These are phyloP conservation scores for Pichia pseudocactophila DNA, from an alignment of 805 yeast species.

Conservation along the genomic window DNA sequence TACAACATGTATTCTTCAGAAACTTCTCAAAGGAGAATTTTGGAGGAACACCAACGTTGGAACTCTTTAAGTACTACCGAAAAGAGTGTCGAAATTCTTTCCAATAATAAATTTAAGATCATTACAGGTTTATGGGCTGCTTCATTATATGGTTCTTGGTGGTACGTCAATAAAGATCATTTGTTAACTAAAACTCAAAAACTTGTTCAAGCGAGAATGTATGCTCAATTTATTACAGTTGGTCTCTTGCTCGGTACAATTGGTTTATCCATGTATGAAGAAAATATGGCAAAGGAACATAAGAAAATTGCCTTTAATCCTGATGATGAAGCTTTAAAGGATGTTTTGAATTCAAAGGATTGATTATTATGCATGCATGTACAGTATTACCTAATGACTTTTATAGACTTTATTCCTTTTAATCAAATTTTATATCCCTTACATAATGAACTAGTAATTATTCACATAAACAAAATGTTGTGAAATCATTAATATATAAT, in stretches of 20 bases:
- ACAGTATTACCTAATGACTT: not conserved
- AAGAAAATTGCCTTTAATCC: conserved; percentile 7
- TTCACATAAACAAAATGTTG: too few species aligned
- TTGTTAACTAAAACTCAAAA: conserved; percentile 70
- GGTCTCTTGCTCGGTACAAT: conserved; percentile 60
- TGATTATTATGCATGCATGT: not conserved
- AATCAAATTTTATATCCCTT: too few species aligned
- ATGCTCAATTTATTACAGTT: conserved; percentile 78
- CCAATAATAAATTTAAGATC: conserved; percentile 54
- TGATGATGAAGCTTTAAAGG: conserved; percentile 11
- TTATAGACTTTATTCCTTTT: too few species aligned
- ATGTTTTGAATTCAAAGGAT: conserved; percentile 10
- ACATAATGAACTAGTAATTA: too few species aligned
- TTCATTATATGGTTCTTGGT: conserved; percentile 75
- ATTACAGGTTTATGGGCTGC: conserved; percentile 74
- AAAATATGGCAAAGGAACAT: conserved; percentile 25
- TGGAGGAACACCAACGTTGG: conserved; percentile 47
- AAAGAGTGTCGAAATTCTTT: conserved; percentile 39
- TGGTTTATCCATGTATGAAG: conserved; percentile 56
- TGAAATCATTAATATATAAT: too few species aligned
- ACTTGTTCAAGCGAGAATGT: conserved; percentile 83
- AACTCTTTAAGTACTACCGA: conserved; percentile 38
- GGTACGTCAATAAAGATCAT: conserved; percentile 59
- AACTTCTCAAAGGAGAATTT: conserved; percentile 30
- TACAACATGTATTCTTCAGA: conserved; percentile 46